Percentiles rank a stretch among this genome's conserved stretches.
Evolutionary conservation across 2,329 filamentous ascomycete genomes (phyloP).

Genomic region (Aureobasidium sp.): DNA sequence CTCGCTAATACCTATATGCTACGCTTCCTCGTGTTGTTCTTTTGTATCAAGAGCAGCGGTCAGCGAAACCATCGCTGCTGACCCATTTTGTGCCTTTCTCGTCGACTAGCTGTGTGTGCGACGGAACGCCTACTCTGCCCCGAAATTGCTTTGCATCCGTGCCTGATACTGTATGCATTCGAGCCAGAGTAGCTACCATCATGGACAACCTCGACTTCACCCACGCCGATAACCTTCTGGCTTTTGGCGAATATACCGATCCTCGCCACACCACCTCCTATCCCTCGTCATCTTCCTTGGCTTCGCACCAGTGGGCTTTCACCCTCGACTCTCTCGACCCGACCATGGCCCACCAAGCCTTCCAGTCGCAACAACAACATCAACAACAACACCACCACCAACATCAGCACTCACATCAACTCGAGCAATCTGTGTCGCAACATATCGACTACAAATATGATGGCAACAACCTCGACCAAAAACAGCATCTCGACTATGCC

Average conservation of each 20-base stretch:
- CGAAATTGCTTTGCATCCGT: conserved; percentile 7
- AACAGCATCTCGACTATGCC: conserved; percentile 18
- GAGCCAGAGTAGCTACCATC: neutral
- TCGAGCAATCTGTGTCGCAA: conserved; percentile 1
- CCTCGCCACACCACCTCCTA: conserved; percentile 22
- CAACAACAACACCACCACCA: conserved; percentile 19
- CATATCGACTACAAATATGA: conserved; percentile 16
- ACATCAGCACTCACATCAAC: conserved; percentile 9
- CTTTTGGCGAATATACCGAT: conserved; percentile 32
- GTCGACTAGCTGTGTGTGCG: conserved; percentile 3
- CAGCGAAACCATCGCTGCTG: conserved; percentile 12
- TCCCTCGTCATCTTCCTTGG: conserved; percentile 19
- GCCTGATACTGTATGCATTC: neutral
- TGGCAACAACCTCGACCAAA: conserved; percentile 22
- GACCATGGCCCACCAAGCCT: conserved; percentile 16
- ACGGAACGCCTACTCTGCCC: neutral
- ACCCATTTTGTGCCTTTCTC: neutral
- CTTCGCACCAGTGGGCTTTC: conserved; percentile 2
- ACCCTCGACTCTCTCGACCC: conserved; percentile 26
- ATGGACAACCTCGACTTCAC: conserved; percentile 40
- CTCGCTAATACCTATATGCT: conserved; percentile 13
- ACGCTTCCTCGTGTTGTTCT: conserved; percentile 4
- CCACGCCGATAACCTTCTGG: conserved; percentile 33
- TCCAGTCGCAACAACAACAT: conserved; percentile 19
- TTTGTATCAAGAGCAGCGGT: conserved; percentile 9